These are phyloP conservation scores for Aechmea fasciata DNA, from an alignment of 176 grass and related monocot genomes.

Conservation along the genomic window DNA sequence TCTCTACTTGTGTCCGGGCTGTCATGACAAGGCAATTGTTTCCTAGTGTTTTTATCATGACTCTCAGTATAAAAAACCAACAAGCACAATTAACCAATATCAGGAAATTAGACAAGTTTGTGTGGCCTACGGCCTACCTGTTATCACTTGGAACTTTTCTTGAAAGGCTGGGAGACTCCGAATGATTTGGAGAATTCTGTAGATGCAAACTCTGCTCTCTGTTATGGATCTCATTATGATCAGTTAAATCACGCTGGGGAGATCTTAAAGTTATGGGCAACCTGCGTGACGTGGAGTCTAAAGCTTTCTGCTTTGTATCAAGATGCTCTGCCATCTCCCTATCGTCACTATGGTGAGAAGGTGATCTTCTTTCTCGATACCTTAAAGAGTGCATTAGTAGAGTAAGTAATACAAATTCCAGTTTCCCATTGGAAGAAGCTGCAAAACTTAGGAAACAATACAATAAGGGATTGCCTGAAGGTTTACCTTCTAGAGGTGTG, in stretches of 20 bases:
- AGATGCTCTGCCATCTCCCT: conserved; percentile 18
- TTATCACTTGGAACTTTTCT: conserved; percentile 6
- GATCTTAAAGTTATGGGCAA: conserved; percentile 27
- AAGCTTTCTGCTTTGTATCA: conserved; percentile 13
- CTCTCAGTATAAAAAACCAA: conserved; percentile 14
- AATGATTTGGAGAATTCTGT: conserved; percentile 2
- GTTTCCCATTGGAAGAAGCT: neutral
- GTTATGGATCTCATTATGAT: conserved; percentile 10
- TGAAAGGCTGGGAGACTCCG: neutral
- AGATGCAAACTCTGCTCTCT: neutral
- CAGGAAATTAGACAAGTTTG: neutral
- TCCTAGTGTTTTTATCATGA: conserved; percentile 39
- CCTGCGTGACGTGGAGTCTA: neutral
- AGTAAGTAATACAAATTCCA: neutral
- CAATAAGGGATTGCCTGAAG: neutral
- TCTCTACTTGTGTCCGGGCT: conserved; percentile 43
- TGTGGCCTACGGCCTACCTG: conserved; percentile 14
- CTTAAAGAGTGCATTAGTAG: conserved; percentile 23
- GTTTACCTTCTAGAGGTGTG: conserved; percentile 42
- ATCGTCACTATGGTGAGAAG: conserved; percentile 20
- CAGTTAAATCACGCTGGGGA: conserved; percentile 9
- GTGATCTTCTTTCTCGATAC: conserved; percentile 32
- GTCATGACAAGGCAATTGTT: conserved; percentile 23
- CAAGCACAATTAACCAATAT: conserved; percentile 1
- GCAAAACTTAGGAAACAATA: neutral